phyloP scores from a whole-genome alignment of 345 rosid genomes.

The Cardamine chenopodiifolia region DNA sequence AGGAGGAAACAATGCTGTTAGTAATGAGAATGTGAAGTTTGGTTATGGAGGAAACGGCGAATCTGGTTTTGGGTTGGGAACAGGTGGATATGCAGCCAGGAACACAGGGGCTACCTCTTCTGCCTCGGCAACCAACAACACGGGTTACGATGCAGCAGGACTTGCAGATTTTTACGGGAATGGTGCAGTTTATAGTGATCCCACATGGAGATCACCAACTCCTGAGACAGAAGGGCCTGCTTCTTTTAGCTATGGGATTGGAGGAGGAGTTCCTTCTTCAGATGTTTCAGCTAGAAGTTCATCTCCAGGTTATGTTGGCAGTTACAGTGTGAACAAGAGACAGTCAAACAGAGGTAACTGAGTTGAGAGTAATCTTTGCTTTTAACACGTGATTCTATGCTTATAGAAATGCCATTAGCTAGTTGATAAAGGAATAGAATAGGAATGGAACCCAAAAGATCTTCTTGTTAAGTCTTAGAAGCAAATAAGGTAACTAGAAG shows the following conservation, averaged over 20 bases:
- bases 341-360: conserved; percentile 86
- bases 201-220: conserved; percentile 78
- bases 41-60: conserved; percentile 43
- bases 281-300: conserved; percentile 69
- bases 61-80: conserved; percentile 42
- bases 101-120: conserved; percentile 54
- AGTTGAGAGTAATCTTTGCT: conserved; percentile 13
- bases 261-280: conserved; percentile 59
- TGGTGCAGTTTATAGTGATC: conserved; percentile 69
- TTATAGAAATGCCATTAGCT: conserved; percentile 15
- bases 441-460: background rate
- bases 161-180: conserved; percentile 66
- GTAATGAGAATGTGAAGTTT: conserved; percentile 36
- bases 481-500: conserved; percentile 11
- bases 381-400: conserved; percentile 26
- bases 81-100: conserved; percentile 53
- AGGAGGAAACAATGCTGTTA: conserved; percentile 40
- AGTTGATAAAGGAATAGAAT: conserved; percentile 5
- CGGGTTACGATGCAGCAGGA: conserved; percentile 59
- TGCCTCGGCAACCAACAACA: conserved; percentile 42
- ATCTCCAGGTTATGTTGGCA: conserved; percentile 69
- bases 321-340: conserved; percentile 75
- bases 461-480: background rate
- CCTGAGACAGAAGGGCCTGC: conserved; percentile 69
- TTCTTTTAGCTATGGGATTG: conserved; percentile 70